phyloP scores from a whole-genome alignment of 1,284 basidiomycete species.

The Microbotryum violaceum region DNA sequence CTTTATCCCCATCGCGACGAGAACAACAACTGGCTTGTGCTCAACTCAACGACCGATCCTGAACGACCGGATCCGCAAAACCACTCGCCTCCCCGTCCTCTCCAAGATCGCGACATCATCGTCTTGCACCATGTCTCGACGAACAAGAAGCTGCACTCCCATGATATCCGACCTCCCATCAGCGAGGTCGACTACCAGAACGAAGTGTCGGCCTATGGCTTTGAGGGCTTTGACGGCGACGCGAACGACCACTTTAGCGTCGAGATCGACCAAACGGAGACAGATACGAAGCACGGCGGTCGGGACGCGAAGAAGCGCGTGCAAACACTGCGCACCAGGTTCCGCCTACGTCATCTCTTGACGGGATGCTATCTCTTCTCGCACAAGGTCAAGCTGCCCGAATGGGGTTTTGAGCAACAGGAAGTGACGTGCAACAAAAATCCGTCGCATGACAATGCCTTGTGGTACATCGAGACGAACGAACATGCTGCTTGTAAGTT shows the following conservation, averaged over 20 bases:
- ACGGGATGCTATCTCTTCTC: slow-evolving; percentile 96
- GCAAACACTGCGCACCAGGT: slow-evolving; percentile 71
- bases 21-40: slow-evolving; percentile 83
- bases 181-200: slow-evolving; percentile 99
- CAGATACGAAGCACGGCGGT: slow-evolving; percentile 45
- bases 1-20: slow-evolving; percentile 90
- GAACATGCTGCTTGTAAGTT: slow-evolving; percentile 64
- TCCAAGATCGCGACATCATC: slow-evolving; percentile 55
- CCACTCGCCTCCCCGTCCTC: slow-evolving; percentile 19
- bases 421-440: slow-evolving; percentile 67
- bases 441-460: slow-evolving; percentile 75
- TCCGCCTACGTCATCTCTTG: slow-evolving; percentile 74
- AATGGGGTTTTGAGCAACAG: slow-evolving; percentile 97
- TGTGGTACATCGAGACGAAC: slow-evolving; percentile 93
- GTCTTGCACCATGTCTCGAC: slow-evolving; percentile 75
- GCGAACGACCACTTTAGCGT: slow-evolving; percentile 93
- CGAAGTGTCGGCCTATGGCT: slow-evolving; percentile 92
- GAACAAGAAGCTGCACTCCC: slow-evolving; percentile 83
- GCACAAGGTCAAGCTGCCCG: slow-evolving; percentile 92
- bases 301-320: slow-evolving; percentile 61
- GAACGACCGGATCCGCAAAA: slow-evolving; percentile 49
- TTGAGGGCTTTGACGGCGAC: slow-evolving; percentile 75
- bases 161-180: slow-evolving; percentile 89
- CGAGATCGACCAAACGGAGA: slow-evolving; percentile 59
- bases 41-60: slow-evolving; percentile 47